Percentiles rank a stretch among this genome's conserved stretches.
phyloP scores from a whole-genome alignment of 2,329 filamentous ascomycete species.

The Hypoxylon sp. region DNA sequence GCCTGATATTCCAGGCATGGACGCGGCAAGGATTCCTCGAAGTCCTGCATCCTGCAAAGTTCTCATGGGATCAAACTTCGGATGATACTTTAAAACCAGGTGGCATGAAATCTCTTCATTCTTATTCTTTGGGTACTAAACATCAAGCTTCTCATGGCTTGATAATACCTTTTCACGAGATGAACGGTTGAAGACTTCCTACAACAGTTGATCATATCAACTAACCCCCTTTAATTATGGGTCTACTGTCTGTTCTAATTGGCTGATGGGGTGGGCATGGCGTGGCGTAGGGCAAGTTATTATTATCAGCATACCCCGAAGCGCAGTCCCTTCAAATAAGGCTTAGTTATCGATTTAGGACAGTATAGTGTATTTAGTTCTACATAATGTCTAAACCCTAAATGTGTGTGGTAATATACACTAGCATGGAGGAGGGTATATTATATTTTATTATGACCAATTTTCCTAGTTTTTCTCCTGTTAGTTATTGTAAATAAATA shows the following conservation, averaged over 20 bases:
- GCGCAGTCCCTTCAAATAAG: too few species aligned
- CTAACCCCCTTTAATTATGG: constrained; percentile 1
- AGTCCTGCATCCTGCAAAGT: constrained; percentile 6
- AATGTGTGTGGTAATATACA: not conserved
- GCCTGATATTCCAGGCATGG: constrained; percentile 15
- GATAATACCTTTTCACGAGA: not conserved
- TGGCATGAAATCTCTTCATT: not conserved
- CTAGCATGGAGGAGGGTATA: not conserved
- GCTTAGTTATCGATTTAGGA: too few species aligned
- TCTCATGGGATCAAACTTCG: not conserved
- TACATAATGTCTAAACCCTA: too few species aligned
- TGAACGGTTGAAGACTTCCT: not conserved
- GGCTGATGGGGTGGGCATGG: not conserved
- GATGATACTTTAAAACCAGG: not conserved
- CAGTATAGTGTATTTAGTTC: too few species aligned
- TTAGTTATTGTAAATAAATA: too few species aligned
- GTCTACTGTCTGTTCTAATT: not conserved
- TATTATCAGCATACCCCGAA: not conserved
- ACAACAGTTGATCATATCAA: too few species aligned
- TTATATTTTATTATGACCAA: not conserved
- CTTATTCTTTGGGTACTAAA: not conserved
- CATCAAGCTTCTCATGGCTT: not conserved
- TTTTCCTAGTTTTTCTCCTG: too few species aligned
- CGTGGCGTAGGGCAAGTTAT: too few species aligned
- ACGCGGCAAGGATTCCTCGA: not conserved